These are phyloP conservation scores for Tritrichomonas foetus DNA, from an alignment of 208 protist genomes.

Conservation along the genomic window DNA sequence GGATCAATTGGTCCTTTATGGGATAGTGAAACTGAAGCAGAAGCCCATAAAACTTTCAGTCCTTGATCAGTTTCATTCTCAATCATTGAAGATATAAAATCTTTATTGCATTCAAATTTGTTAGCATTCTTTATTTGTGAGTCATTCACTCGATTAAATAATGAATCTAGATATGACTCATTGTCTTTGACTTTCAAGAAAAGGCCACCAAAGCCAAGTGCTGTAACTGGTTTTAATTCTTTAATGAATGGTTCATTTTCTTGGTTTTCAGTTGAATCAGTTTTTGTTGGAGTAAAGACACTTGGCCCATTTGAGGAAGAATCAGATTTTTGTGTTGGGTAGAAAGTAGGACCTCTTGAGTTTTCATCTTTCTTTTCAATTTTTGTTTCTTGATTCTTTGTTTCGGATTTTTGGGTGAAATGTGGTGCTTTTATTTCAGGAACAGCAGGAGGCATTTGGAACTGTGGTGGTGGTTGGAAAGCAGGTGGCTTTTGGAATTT, in stretches of 20 bases:
- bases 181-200: background rate
- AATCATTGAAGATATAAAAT: background rate
- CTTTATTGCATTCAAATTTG: background rate
- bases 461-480: too few species aligned
- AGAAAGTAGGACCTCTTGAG: background rate
- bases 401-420: background rate
- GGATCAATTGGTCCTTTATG: background rate
- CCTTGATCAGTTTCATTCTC: background rate
- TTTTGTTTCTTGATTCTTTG: background rate
- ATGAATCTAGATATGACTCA: background rate
- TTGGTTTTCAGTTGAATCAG: background rate
- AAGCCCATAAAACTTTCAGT: background rate
- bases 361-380: background rate
- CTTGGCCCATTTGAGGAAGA: too few species aligned
- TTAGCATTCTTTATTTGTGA: background rate
- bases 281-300: background rate
- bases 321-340: background rate
- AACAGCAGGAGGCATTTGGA: background rate
- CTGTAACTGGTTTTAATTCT: background rate
- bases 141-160: background rate
- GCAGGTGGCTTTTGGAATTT: too few species aligned
- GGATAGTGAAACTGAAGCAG: background rate
- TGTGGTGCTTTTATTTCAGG: background rate
- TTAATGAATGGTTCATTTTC: background rate
- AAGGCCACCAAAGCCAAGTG: background rate